Percentiles rank a stretch among this genome's conserved stretches.
These are phyloP conservation scores for Cystofilobasidium ferigula DNA, from an alignment of 768 basidiomycete genomes.

Conservation along the genomic window DNA sequence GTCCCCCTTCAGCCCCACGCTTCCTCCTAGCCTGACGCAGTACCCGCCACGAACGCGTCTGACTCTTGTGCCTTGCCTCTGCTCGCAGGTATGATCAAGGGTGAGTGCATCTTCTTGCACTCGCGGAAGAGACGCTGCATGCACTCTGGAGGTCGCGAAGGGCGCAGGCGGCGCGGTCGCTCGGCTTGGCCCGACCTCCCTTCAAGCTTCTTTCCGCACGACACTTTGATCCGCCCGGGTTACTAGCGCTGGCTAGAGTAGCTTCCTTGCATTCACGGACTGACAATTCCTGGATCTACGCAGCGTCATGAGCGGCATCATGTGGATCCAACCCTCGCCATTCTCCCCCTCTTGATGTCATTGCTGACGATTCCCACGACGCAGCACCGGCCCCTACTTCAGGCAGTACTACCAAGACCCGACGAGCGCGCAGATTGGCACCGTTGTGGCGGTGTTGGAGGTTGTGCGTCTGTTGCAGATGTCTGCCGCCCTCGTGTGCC, in stretches of 20 bases:
- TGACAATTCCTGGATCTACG: not conserved
- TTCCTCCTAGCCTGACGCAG: no score
- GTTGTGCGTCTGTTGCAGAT: constrained; percentile 9
- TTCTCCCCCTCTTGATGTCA: not conserved
- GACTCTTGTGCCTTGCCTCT: not conserved
- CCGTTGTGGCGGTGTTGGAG: constrained; percentile 22
- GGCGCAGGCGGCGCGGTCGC: no score
- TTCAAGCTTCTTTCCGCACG: no score
- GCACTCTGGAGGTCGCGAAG: no score
- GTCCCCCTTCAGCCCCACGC: no score
- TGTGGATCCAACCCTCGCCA: not conserved
- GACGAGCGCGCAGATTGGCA: constrained; percentile 13
- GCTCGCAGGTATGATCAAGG: constrained; percentile 14
- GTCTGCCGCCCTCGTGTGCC: no score
- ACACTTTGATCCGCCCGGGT: no score
- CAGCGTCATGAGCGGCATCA: constrained; percentile 22
- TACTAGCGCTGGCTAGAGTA: not conserved
- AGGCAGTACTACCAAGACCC: constrained; percentile 13
- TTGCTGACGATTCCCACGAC: no score
- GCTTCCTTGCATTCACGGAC: not conserved
- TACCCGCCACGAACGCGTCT: no score
- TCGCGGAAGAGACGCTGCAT: no score
- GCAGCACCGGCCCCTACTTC: constrained; percentile 23
- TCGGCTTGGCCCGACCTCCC: no score
- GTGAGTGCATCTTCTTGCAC: constrained; percentile 9